phyloP scores from a whole-genome alignment of 2,329 filamentous ascomycete species.

The Xenoacremonium recifei region DNA sequence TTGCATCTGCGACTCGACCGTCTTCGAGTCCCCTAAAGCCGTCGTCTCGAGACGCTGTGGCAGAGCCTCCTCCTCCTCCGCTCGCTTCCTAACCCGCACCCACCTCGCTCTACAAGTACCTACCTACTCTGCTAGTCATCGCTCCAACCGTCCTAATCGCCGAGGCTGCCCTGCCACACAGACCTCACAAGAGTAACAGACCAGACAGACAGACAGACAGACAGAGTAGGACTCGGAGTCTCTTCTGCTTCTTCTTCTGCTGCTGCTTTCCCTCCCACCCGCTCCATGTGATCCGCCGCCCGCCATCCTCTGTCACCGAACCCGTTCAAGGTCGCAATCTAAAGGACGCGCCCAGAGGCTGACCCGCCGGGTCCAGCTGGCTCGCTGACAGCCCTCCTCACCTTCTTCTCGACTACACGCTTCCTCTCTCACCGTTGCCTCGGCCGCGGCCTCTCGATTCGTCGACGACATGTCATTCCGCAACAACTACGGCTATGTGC shows the following conservation, averaged over 20 bases:
- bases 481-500: constrained; percentile 65
- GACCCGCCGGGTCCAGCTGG: constrained; percentile 23
- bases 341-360: constrained; percentile 25
- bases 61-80: no score
- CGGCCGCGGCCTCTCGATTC: constrained; percentile 4
- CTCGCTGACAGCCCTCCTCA: constrained; percentile 14
- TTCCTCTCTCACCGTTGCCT: constrained; percentile 6
- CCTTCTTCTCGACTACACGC: constrained; percentile 8
- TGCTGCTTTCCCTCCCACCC: no score
- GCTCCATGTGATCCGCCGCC: constrained; percentile 25
- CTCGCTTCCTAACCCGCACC: no score
- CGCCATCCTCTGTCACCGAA: constrained; percentile 17
- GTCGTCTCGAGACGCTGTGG: constrained; percentile 18
- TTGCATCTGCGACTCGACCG: constrained; percentile 10
- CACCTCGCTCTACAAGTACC: no score
- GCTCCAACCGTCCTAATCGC: no score
- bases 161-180: no score
- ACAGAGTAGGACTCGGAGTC: no score
- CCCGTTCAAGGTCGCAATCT: constrained; percentile 20
- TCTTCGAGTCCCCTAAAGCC: constrained; percentile 21
- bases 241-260: no score
- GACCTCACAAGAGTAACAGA: no score
- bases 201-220: no score
- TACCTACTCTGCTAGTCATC: no score
- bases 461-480: constrained; percentile 57